Evolutionary conservation across 78 protist species (phyloP).

Genomic region (Andalucia godoyi): DNA sequence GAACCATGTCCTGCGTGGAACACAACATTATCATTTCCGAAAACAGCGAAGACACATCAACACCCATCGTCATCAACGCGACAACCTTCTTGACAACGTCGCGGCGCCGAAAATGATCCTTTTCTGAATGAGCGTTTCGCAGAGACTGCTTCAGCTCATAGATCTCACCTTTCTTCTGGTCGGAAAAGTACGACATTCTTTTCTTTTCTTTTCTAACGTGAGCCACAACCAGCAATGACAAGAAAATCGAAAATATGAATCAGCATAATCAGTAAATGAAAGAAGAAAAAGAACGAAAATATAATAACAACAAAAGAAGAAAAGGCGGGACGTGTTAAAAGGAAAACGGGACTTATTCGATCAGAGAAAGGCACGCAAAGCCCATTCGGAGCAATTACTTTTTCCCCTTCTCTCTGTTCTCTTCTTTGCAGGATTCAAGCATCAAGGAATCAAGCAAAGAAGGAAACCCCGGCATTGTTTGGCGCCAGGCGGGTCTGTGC

Average conservation of each 20-base stretch:
- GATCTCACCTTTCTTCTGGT: conserved; percentile 45
- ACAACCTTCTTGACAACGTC: conserved; percentile 62
- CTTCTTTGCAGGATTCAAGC: background rate
- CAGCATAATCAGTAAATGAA: background rate
- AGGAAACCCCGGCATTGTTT: too few species aligned
- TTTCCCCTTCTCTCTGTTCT: background rate
- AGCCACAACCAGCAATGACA: background rate
- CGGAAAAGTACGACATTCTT: too few species aligned
- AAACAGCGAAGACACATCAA: conserved; percentile 78
- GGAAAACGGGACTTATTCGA: too few species aligned
- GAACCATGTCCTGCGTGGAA: conserved; percentile 48
- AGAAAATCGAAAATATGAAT: background rate
- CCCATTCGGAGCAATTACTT: too few species aligned
- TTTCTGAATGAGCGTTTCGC: conserved; percentile 19
- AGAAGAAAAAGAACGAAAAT: background rate
- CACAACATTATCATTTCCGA: conserved; percentile 71
- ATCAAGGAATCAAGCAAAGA: too few species aligned
- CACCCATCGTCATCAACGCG: conserved; percentile 81
- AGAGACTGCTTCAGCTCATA: conserved; percentile 38
- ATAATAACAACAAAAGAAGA: background rate
- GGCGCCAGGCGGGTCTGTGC: too few species aligned
- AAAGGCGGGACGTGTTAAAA: too few species aligned
- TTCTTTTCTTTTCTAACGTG: too few species aligned
- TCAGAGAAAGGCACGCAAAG: too few species aligned
- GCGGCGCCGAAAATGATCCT: conserved; percentile 17